Evolutionary conservation across 352 stramenopile species (phyloP).

Genomic region (Phytophthora crassamura): DNA sequence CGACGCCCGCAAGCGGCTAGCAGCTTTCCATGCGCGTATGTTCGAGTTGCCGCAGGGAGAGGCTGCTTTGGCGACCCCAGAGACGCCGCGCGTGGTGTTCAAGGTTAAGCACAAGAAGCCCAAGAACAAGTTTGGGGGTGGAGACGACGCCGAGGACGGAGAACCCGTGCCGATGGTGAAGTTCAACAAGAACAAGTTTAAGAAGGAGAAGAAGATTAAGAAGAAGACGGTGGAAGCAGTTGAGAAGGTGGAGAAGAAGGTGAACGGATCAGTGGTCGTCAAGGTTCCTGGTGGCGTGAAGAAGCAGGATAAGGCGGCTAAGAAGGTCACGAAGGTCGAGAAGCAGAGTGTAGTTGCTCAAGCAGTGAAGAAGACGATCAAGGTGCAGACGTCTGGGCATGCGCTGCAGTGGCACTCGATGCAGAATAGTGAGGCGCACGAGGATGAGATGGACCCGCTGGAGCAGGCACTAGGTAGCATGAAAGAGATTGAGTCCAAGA

Average conservation of each 20-base stretch:
- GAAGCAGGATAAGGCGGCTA: conserved; percentile 3
- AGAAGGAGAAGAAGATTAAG: conserved; percentile 34
- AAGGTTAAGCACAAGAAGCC: conserved; percentile 38
- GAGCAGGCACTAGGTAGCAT: conserved; percentile 47
- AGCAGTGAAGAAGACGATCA: conserved; percentile 18
- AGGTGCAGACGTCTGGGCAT: conserved; percentile 6
- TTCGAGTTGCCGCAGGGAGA: conserved; percentile 51
- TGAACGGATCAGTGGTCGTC: conserved; percentile 16
- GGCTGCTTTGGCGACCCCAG: background rate
- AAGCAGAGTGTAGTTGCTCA: conserved; percentile 1
- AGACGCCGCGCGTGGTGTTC: conserved; percentile 51
- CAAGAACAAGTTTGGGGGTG: conserved; percentile 31
- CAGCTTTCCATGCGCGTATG: conserved; percentile 61
- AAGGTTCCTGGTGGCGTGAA: conserved; percentile 17
- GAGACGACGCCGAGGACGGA: conserved; percentile 24
- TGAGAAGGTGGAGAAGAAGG: conserved; percentile 12
- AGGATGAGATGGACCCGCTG: conserved; percentile 36
- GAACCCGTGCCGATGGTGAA: conserved; percentile 47
- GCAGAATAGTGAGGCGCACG: conserved; percentile 11
- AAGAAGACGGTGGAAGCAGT: conserved; percentile 20
- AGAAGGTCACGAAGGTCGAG: conserved; percentile 13
- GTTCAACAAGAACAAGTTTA: conserved; percentile 28
- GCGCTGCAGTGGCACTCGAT: conserved; percentile 13
- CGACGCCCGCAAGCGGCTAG: conserved; percentile 51
- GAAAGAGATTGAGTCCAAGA: conserved; percentile 34